Conservation (phyloP, 148 eudicot genomes). For the Rheum nobile region DNA sequence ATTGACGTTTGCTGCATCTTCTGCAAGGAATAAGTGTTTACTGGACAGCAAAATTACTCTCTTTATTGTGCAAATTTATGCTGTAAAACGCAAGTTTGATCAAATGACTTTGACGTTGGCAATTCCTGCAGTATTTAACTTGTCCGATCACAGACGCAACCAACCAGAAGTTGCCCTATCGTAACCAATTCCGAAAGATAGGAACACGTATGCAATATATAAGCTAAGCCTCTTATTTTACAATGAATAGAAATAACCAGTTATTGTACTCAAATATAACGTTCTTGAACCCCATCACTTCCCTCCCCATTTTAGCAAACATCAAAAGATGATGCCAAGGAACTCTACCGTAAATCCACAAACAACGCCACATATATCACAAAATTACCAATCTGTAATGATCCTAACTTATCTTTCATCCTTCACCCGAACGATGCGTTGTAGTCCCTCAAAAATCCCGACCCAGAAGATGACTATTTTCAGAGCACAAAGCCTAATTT, state of each 20-base stretch:
- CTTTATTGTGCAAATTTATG: background rate
- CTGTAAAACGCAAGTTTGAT: background rate
- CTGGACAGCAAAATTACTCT: background rate
- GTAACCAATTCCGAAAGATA: too few relatives aligned
- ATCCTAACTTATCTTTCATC: background rate
- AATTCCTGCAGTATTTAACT: background rate
- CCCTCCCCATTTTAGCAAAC: background rate
- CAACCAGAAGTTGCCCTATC: background rate
- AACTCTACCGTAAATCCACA: background rate
- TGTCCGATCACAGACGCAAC: too few relatives aligned
- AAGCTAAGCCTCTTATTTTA: background rate
- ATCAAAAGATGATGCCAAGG: background rate
- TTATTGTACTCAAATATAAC: background rate
- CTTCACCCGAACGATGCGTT: background rate
- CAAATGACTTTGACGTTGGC: too few relatives aligned
- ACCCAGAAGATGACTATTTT: conserved; percentile 2
- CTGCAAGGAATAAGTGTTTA: too few relatives aligned
- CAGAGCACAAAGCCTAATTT: conserved; percentile 64
- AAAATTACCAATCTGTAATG: background rate
- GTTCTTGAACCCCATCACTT: too few relatives aligned
- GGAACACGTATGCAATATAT: background rate
- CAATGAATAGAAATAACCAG: background rate
- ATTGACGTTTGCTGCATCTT: background rate
- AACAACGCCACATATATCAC: background rate
- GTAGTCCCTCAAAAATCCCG: background rate